Evolutionary conservation across 1,284 basidiomycete genomes (phyloP).

Genomic region (Mycosarcoma maydis): DNA sequence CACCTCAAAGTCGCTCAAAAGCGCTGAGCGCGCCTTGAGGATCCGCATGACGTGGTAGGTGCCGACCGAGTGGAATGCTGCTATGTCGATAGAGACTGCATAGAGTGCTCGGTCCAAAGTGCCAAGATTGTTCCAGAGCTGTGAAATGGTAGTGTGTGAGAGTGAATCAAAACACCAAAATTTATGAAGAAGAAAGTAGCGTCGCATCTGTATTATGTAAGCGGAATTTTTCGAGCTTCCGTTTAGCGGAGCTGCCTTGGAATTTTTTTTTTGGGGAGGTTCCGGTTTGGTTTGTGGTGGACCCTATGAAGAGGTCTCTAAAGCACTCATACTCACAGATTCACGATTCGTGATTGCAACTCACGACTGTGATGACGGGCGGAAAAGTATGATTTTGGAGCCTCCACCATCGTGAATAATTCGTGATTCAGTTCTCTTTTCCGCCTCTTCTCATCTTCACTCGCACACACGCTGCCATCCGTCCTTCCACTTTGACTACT

Average conservation of each 20-base stretch:
- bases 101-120: neutral
- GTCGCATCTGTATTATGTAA: neutral
- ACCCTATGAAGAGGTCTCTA: neutral
- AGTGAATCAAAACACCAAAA: neutral
- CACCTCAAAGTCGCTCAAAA: conserved; percentile 87
- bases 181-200: neutral
- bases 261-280: neutral
- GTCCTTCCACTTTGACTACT: too few species aligned
- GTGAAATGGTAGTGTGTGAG: neutral
- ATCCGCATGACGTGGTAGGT: conserved; percentile 72
- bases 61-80: neutral
- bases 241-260: neutral
- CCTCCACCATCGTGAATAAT: too few species aligned
- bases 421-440: too few species aligned
- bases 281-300: neutral
- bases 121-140: neutral
- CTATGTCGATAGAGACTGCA: conserved; percentile 8
- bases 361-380: too few species aligned
- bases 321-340: too few species aligned
- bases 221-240: neutral
- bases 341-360: too few species aligned
- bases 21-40: conserved; percentile 78
- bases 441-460: too few species aligned
- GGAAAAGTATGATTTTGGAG: too few species aligned
- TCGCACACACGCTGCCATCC: neutral